A percentile compares a stretch with the other conserved stretches of the same genome.
Evolutionary conservation across 148 eudicot species (phyloP).

Genomic region (Chenopodium album): DNA sequence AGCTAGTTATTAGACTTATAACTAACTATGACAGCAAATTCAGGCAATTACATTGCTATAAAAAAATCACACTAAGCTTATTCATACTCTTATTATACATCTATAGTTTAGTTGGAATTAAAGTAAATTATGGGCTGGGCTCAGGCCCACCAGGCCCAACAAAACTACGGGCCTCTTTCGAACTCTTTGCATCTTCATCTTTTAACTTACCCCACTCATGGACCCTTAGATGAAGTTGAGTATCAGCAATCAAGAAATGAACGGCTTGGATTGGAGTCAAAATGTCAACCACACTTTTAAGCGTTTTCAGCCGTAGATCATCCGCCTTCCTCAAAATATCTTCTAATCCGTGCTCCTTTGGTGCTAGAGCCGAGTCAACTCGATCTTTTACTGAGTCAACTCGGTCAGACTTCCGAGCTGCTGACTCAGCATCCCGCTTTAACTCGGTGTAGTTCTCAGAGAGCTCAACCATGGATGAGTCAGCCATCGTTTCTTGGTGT

Average conservation of each 20-base stretch:
- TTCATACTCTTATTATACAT: too few species aligned
- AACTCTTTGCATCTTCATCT: conserved; percentile 20
- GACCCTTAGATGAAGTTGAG: conserved; percentile 59
- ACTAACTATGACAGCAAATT: too few species aligned
- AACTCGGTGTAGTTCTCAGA: conserved; percentile 44
- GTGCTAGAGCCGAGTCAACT: conserved; percentile 12
- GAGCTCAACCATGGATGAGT: conserved; percentile 64
- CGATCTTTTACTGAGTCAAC: conserved; percentile 22
- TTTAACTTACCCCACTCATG: conserved; percentile 70
- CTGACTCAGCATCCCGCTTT: conserved; percentile 9
- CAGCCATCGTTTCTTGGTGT: conserved; percentile 67
- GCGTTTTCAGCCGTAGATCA: conserved; percentile 48
- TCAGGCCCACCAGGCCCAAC: neutral
- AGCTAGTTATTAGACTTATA: too few species aligned
- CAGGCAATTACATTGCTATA: too few species aligned
- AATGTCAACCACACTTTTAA: conserved; percentile 42
- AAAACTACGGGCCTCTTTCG: neutral
- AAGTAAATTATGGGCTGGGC: neutral
- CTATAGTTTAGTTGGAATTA: too few species aligned
- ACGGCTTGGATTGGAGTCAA: conserved; percentile 58
- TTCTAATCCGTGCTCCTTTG: conserved; percentile 38
- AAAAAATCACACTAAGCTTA: too few species aligned
- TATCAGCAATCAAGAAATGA: conserved; percentile 59
- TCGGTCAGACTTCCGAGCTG: conserved; percentile 4
- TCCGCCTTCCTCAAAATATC: conserved; percentile 45